These are phyloP conservation scores for Ustilago shanxiensis DNA, from an alignment of 1,284 basidiomycete genomes.

Conservation along the genomic window DNA sequence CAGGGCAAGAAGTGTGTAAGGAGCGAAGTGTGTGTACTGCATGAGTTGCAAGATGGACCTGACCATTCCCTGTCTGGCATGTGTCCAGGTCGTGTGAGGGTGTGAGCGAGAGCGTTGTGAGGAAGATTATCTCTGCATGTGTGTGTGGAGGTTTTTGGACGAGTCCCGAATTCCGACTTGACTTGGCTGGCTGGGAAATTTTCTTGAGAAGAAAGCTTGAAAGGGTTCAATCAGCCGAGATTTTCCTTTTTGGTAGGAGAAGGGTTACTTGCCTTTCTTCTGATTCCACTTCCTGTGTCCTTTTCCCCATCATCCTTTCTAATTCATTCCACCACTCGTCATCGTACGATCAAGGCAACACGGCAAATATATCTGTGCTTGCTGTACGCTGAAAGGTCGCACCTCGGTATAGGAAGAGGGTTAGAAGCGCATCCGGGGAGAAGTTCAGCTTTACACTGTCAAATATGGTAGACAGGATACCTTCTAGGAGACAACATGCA, in stretches of 20 bases:
- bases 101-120: neutral
- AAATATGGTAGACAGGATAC: conserved; percentile 34
- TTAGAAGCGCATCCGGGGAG: neutral
- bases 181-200: conserved; percentile 19
- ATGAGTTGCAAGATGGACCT: too few species aligned
- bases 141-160: conserved; percentile 17
- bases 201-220: conserved; percentile 26
- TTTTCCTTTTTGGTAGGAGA: neutral
- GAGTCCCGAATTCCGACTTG: conserved; percentile 30
- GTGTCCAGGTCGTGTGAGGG: neutral
- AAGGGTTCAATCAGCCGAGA: neutral
- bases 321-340: neutral
- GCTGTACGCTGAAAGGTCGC: neutral
- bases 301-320: too few species aligned
- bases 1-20: neutral
- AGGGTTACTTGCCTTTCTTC: neutral
- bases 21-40: neutral
- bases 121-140: too few species aligned
- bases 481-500: conserved; percentile 11
- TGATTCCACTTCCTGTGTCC: neutral
- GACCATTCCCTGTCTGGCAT: too few species aligned
- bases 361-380: neutral
- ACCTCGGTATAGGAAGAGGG: neutral
- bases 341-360: neutral
- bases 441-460: neutral